phyloP scores from a whole-genome alignment of 352 stramenopile species.

The Pythium brachiatum region DNA sequence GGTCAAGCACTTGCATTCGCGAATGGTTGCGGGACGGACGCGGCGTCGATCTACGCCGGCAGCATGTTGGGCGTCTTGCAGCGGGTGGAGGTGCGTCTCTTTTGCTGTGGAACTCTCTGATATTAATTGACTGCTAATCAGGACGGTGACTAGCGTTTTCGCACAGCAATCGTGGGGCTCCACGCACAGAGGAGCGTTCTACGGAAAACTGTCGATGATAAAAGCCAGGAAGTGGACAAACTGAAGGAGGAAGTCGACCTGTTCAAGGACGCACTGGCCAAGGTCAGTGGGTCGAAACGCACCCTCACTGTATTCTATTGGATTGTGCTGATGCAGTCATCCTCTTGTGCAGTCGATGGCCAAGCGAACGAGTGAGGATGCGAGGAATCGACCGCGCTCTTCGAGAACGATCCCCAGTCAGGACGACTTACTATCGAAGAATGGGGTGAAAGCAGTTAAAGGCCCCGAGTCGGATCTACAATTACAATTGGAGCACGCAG shows the following conservation, averaged over 20 bases:
- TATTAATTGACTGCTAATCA: no score
- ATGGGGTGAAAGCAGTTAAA: neutral
- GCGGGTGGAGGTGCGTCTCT: constrained; percentile 39
- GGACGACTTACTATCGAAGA: neutral
- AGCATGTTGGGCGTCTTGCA: constrained; percentile 46
- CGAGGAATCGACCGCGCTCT: neutral
- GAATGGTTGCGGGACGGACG: constrained; percentile 38
- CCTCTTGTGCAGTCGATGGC: neutral
- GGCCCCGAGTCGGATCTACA: neutral
- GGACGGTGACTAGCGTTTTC: constrained; percentile 36
- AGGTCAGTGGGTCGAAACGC: constrained; percentile 15
- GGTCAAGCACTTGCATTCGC: constrained; percentile 22
- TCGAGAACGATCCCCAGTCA: neutral
- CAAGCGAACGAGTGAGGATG: neutral
- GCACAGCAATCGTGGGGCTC: constrained; percentile 34
- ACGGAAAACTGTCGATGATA: constrained; percentile 24
- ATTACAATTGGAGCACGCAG: constrained; percentile 9
- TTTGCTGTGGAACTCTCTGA: neutral
- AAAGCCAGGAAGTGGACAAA: constrained; percentile 31
- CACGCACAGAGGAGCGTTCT: constrained; percentile 40
- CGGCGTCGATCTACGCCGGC: constrained; percentile 43
- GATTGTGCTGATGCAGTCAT: neutral
- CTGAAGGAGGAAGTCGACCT: constrained; percentile 51
- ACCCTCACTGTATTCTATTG: neutral
- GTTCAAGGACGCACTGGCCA: constrained; percentile 61